These are phyloP conservation scores for Ashbya aceris DNA, from an alignment of 1,139 yeast species.

Conservation along the genomic window DNA sequence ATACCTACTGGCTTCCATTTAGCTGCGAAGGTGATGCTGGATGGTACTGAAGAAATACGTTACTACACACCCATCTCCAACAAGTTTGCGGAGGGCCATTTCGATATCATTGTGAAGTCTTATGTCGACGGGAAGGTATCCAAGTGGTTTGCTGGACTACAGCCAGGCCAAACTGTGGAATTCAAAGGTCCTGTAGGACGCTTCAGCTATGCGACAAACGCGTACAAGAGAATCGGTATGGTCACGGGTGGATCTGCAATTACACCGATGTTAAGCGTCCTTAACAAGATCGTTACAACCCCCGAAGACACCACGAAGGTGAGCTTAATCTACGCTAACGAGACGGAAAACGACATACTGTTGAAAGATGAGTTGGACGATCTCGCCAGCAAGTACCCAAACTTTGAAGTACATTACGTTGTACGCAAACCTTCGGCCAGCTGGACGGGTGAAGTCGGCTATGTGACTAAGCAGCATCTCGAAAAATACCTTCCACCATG, in stretches of 20 bases:
- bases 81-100: conserved; percentile 58
- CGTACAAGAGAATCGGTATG: conserved; percentile 53
- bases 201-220: conserved; percentile 49
- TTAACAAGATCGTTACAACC: conserved; percentile 49
- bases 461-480: conserved; percentile 49
- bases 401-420: conserved; percentile 45
- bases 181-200: conserved; percentile 76
- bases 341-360: conserved; percentile 62
- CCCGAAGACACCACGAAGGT: conserved; percentile 56
- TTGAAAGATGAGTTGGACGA: conserved; percentile 64
- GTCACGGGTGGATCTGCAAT: conserved; percentile 85
- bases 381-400: conserved; percentile 51
- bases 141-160: conserved; percentile 50
- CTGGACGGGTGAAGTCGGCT: conserved; percentile 56
- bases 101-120: conserved; percentile 66
- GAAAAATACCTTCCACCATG: conserved; percentile 43
- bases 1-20: conserved; percentile 70
- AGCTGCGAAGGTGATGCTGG: conserved; percentile 43
- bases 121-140: conserved; percentile 63
- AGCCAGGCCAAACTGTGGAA: conserved; percentile 55
- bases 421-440: conserved; percentile 32
- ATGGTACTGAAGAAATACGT: conserved; percentile 53
- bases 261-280: conserved; percentile 67
- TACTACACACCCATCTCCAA: conserved; percentile 71
- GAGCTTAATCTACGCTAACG: conserved; percentile 58